A percentile compares a stretch with the other conserved stretches of the same genome.
Conservation (phyloP, 2,329 filamentous ascomycete genomes). For the Exophiala viscosa region DNA sequence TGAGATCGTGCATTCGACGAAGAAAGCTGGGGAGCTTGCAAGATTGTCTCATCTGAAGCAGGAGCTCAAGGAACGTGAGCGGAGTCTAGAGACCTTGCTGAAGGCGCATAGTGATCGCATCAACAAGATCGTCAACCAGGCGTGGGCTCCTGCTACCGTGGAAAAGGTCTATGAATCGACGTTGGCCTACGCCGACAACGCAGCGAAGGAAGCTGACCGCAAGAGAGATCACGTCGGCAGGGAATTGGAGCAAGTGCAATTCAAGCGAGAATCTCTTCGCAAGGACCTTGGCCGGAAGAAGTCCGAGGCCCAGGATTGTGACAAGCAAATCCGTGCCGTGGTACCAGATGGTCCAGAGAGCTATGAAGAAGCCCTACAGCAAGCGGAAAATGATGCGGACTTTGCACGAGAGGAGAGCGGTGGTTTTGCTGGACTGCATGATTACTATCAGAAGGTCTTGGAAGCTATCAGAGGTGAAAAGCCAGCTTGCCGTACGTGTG, state of each 20-base stretch:
- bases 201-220: conserved; percentile 58
- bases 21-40: conserved; percentile 75
- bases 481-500: conserved; percentile 73
- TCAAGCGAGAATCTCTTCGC: conserved; percentile 62
- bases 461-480: conserved; percentile 51
- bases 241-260: conserved; percentile 73
- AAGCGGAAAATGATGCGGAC: conserved; percentile 51
- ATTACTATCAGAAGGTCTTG: conserved; percentile 69
- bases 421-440: conserved; percentile 63
- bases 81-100: conserved; percentile 72
- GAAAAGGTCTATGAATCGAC: conserved; percentile 67
- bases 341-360: conserved; percentile 50
- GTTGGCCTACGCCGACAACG: conserved; percentile 47
- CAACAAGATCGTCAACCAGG: conserved; percentile 57
- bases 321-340: conserved; percentile 59
- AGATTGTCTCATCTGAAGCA: conserved; percentile 79
- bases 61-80: conserved; percentile 68
- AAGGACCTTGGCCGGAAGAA: conserved; percentile 63
- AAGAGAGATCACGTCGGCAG: conserved; percentile 67
- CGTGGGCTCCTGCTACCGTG: conserved; percentile 67
- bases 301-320: conserved; percentile 59
- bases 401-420: conserved; percentile 60
- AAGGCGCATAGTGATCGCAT: conserved; percentile 72
- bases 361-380: conserved; percentile 51
- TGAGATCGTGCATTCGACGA: conserved; percentile 81